Conservation (phyloP, 129 eudicot genomes). For the Daucus carota region DH1_v3.0 NC_030381.2:4424501-4425000, state of each 20-base stretch:
- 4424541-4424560: neutral
- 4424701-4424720: neutral
- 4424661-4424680: neutral
- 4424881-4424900: slow-evolving; percentile 85
- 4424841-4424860: slow-evolving; percentile 97
- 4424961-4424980: neutral
- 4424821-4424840: slow-evolving; percentile 74
- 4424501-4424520: neutral
- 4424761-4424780: neutral
- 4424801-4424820: slow-evolving; percentile 41
- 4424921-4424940: slow-evolving; percentile 1
- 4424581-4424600: neutral
- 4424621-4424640: neutral
- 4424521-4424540: neutral
- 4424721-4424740: neutral
- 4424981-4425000: too few relatives aligned
- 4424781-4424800: neutral
- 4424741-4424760: neutral
- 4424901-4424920: slow-evolving; percentile 97
- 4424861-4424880: slow-evolving; percentile 89
- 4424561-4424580: neutral
- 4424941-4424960: neutral
- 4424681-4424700: neutral
- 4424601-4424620: neutral
- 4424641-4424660: neutral